These are phyloP conservation scores for Cercospora janseana DNA, from an alignment of 2,329 filamentous ascomycete genomes.

Conservation along the genomic window DNA sequence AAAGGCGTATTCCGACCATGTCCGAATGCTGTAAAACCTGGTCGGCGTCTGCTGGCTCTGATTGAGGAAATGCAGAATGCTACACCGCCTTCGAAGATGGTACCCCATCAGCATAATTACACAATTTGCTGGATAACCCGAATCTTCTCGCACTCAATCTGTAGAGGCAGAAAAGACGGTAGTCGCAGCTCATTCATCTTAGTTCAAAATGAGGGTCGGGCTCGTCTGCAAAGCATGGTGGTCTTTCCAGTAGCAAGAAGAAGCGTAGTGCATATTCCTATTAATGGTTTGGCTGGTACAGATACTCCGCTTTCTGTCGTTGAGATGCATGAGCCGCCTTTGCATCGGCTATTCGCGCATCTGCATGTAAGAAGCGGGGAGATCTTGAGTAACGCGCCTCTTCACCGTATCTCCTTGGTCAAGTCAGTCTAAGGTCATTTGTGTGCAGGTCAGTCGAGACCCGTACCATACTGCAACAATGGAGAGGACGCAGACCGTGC, in stretches of 20 bases:
- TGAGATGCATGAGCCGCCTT: background rate
- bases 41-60: background rate
- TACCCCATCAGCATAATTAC: background rate
- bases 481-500: constrained; percentile 8
- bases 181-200: no score
- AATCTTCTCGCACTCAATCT: no score
- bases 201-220: no score
- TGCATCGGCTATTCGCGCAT: constrained; percentile 5
- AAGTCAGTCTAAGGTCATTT: no score
- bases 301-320: background rate
- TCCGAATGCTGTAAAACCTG: background rate
- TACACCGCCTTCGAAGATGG: background rate
- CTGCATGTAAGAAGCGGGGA: background rate
- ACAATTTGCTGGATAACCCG: no score
- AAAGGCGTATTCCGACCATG: background rate
- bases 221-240: no score
- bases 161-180: no score
- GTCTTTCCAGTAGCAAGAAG: no score
- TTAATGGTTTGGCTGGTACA: no score
- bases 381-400: background rate
- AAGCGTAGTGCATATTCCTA: no score
- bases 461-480: background rate
- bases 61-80: background rate
- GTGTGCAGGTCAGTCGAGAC: background rate
- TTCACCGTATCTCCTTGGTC: no score